phyloP scores from a whole-genome alignment of 2,329 filamentous ascomycete genomes.

The Sarocladiaceae sp. region DNA sequence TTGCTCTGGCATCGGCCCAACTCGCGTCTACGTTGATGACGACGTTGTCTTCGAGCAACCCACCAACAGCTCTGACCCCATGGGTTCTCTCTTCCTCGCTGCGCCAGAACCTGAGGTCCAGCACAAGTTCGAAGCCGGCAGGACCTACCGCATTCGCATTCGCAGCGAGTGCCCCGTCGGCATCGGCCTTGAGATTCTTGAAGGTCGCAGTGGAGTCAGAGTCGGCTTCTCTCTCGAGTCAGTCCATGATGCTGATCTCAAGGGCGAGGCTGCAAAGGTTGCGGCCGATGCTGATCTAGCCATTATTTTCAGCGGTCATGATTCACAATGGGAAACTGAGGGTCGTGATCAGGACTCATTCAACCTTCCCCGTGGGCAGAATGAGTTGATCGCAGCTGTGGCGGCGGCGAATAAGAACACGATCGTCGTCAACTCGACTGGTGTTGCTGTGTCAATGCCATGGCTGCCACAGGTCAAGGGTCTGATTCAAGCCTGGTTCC shows the following conservation, averaged over 20 bases:
- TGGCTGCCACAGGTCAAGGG: slow-evolving; percentile 51
- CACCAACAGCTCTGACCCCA: slow-evolving; percentile 21
- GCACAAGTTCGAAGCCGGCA: slow-evolving; percentile 18
- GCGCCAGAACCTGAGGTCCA: slow-evolving; percentile 21
- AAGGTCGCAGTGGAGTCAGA: slow-evolving; percentile 23
- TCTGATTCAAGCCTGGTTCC: slow-evolving; percentile 63
- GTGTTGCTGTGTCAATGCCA: slow-evolving; percentile 55
- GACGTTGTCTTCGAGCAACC: slow-evolving; percentile 23
- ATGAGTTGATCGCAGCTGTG: slow-evolving; percentile 53
- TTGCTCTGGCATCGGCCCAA: slow-evolving; percentile 23
- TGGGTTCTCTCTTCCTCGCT: slow-evolving; percentile 24
- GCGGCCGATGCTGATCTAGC: slow-evolving; percentile 58
- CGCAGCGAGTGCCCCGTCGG: slow-evolving; percentile 22
- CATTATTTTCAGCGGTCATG: slow-evolving; percentile 52
- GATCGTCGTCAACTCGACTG: slow-evolving; percentile 59
- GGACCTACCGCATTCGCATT: slow-evolving; percentile 22
- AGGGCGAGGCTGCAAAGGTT: slow-evolving; percentile 41
- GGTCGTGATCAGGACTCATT: slow-evolving; percentile 66
- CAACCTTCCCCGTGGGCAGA: slow-evolving; percentile 56
- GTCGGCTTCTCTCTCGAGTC: slow-evolving; percentile 25
- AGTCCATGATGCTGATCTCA: slow-evolving; percentile 25
- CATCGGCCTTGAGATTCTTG: slow-evolving; percentile 23
- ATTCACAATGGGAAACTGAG: slow-evolving; percentile 43
- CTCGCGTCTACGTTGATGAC: slow-evolving; percentile 20
- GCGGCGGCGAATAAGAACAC: slow-evolving; percentile 53